phyloP scores from a whole-genome alignment of 2,329 filamentous ascomycete species.

The Aspergillus quadricinctus region DNA sequence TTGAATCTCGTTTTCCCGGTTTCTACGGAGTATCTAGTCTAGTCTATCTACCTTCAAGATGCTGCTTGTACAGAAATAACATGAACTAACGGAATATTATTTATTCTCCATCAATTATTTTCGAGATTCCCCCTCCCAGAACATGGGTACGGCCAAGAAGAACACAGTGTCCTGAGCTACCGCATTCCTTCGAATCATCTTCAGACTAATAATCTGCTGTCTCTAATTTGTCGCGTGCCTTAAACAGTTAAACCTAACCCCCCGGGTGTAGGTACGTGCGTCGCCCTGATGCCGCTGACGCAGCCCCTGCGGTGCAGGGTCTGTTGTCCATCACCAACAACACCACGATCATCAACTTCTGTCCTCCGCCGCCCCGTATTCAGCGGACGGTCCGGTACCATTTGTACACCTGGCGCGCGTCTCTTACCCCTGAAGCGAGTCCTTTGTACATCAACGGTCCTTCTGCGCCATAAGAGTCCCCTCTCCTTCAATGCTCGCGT shows the following conservation, averaged over 20 bases:
- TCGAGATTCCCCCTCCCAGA: not conserved
- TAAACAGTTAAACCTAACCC: not conserved
- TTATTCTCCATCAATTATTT: not conserved
- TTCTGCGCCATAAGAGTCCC: constrained; percentile 10
- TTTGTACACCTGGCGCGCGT: constrained; percentile 12
- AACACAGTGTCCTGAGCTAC: not conserved
- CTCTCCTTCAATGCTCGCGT: constrained; percentile 9
- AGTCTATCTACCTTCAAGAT: too few species aligned
- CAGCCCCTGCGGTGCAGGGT: constrained; percentile 37
- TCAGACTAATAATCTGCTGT: not conserved
- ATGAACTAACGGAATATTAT: not conserved
- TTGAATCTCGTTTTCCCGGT: not conserved
- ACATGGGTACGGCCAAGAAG: not conserved
- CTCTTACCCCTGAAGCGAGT: constrained; percentile 18
- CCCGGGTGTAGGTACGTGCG: not conserved
- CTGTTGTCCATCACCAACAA: constrained; percentile 22
- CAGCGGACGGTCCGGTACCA: constrained; percentile 9
- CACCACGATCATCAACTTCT: constrained; percentile 57
- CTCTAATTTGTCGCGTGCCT: constrained; percentile 1
- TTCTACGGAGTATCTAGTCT: too few species aligned
- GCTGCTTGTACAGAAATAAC: not conserved
- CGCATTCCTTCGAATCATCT: not conserved
- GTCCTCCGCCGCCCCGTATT: constrained; percentile 14
- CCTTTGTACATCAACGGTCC: constrained; percentile 16
- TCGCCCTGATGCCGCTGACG: constrained; percentile 31